Evolutionary conservation across 192 early-diverging fungal species (phyloP).

Genomic region (Geranomyces variabilis): DNA sequence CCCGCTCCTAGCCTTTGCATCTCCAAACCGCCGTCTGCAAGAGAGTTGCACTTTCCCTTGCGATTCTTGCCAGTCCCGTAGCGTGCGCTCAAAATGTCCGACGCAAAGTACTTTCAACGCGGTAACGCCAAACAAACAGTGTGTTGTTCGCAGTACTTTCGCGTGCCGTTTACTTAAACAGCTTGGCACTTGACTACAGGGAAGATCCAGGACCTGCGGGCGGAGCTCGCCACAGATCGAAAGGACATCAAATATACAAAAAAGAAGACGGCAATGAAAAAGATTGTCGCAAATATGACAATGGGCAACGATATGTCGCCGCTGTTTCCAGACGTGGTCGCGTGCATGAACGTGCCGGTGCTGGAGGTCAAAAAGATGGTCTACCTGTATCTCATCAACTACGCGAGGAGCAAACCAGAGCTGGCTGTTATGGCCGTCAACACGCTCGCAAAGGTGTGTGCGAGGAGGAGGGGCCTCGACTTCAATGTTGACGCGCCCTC

Average conservation of each 20-base stretch:
- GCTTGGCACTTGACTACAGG: slow-evolving; percentile 51
- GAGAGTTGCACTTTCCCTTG: no score
- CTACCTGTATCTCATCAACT: slow-evolving; percentile 96
- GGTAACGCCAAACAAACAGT: slow-evolving; percentile 44
- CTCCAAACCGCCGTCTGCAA: no score
- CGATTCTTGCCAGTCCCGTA: no score
- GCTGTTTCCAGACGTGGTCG: slow-evolving; percentile 89
- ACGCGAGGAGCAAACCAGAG: slow-evolving; percentile 90
- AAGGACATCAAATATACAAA: slow-evolving; percentile 80
- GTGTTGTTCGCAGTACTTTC: not conserved
- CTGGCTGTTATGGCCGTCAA: slow-evolving; percentile 91
- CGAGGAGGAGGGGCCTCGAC: not conserved
- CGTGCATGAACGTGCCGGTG: slow-evolving; percentile 86
- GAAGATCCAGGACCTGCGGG: slow-evolving; percentile 94
- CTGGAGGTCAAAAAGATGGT: slow-evolving; percentile 73
- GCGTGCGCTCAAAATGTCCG: slow-evolving; percentile 71
- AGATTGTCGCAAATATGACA: slow-evolving; percentile 99
- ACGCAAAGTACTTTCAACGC: slow-evolving; percentile 80
- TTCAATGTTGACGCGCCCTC: no score
- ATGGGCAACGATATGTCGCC: slow-evolving; percentile 99
- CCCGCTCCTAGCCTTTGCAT: no score
- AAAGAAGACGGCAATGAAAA: slow-evolving; percentile 93
- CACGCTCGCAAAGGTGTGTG: slow-evolving; percentile 78
- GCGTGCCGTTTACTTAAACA: not conserved
- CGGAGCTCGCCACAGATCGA: slow-evolving; percentile 95